phyloP scores from a whole-genome alignment of 1,139 yeast genomes.

The Saccharomycopsis hybrid region DNA sequence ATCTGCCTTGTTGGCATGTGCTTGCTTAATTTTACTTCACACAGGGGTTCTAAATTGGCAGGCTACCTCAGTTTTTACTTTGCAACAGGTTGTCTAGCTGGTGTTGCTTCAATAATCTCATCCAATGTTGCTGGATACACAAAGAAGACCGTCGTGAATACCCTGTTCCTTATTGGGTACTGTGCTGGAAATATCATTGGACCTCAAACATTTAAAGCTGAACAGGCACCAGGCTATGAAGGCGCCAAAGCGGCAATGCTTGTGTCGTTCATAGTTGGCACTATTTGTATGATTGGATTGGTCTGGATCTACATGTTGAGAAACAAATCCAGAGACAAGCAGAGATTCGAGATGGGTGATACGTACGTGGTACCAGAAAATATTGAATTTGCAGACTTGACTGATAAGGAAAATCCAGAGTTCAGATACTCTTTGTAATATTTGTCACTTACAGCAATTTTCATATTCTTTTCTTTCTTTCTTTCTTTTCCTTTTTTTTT shows the following conservation, averaged over 20 bases:
- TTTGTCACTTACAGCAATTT: slow-evolving; percentile 21
- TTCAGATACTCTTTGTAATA: no score
- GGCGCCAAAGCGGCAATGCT: slow-evolving; percentile 42
- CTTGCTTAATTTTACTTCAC: slow-evolving; percentile 21
- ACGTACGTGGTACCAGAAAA: slow-evolving; percentile 32
- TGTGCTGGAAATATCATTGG: slow-evolving; percentile 55
- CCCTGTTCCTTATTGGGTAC: slow-evolving; percentile 44
- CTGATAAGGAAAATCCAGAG: slow-evolving; percentile 43
- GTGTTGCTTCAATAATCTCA: slow-evolving; percentile 30
- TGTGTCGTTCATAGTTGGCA: slow-evolving; percentile 26
- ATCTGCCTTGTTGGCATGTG: slow-evolving; percentile 39
- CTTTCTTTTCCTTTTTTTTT: no score
- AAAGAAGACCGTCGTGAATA: slow-evolving; percentile 42
- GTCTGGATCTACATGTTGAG: no score
- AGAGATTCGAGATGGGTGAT: slow-evolving; percentile 19
- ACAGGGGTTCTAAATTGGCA: slow-evolving; percentile 31
- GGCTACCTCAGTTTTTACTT: slow-evolving; percentile 34
- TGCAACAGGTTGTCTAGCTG: slow-evolving; percentile 26
- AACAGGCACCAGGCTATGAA: slow-evolving; percentile 43
- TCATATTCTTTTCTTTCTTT: no score
- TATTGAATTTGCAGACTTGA: slow-evolving; percentile 42
- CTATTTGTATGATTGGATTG: no score
- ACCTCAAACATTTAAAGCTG: slow-evolving; percentile 45
- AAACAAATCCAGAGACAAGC: slow-evolving; percentile 30
- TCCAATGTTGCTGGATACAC: slow-evolving; percentile 56